Evolutionary conservation across 106 monocot species (phyloP).

Genomic region (Dendrobium chrysotoxum): DNA sequence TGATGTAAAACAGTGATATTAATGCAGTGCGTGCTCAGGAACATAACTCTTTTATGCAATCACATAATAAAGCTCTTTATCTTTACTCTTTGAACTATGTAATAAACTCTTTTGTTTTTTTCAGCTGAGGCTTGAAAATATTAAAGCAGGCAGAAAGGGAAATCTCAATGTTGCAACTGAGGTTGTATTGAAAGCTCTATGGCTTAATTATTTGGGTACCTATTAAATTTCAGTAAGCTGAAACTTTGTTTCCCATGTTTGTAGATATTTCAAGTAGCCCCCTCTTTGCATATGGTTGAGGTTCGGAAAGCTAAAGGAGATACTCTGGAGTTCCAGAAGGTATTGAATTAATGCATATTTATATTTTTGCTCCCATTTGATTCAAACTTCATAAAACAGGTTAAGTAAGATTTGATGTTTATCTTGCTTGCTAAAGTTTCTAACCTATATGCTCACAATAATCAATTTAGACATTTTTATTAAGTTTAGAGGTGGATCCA

Average conservation of each 20-base stretch:
- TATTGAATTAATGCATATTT: background rate
- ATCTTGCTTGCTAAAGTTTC: too few species aligned
- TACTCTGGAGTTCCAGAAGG: constrained; percentile 32
- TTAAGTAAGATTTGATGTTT: too few species aligned
- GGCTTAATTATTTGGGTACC: background rate
- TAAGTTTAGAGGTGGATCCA: too few species aligned
- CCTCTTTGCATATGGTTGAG: constrained; percentile 30
- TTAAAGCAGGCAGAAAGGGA: background rate
- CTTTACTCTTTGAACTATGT: background rate
- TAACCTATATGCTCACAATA: too few species aligned
- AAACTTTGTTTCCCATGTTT: background rate
- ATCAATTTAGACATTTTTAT: too few species aligned
- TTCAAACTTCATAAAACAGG: background rate
- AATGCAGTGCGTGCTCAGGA: background rate
- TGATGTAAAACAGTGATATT: too few species aligned
- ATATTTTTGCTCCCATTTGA: background rate
- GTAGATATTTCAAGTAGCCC: constrained; percentile 40
- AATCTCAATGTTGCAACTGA: background rate
- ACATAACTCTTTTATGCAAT: background rate
- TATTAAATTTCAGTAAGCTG: background rate
- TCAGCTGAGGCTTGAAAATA: constrained; percentile 3
- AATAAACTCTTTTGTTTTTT: background rate
- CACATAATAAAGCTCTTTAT: background rate
- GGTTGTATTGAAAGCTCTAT: background rate
- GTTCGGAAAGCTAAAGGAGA: constrained; percentile 32